These are phyloP conservation scores for Globisporangium radiosum DNA, from an alignment of 352 stramenopile genomes.

Conservation along the genomic window DNA sequence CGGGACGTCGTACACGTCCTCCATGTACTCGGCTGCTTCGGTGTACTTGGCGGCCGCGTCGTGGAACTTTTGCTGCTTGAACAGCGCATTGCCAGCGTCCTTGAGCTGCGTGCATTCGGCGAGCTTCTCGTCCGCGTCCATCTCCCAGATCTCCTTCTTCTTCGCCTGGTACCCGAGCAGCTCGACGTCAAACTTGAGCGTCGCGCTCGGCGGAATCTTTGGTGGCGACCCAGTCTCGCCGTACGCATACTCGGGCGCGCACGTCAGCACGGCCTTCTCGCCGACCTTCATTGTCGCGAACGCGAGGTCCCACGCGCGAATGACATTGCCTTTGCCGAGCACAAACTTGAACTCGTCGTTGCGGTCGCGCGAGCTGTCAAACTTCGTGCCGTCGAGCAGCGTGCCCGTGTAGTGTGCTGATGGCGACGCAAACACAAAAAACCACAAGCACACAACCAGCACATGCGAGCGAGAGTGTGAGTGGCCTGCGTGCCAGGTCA, in stretches of 20 bases:
- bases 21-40: constrained; percentile 74
- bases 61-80: constrained; percentile 86
- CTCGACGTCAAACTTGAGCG: constrained; percentile 95
- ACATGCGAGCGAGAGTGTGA: too few species aligned
- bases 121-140: constrained; percentile 81
- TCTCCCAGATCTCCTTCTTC: constrained; percentile 93
- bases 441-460: too few species aligned
- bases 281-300: constrained; percentile 94
- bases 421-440: background rate
- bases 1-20: constrained; percentile 83
- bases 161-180: constrained; percentile 93
- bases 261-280: constrained; percentile 92
- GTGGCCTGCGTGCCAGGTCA: too few species aligned
- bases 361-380: constrained; percentile 91
- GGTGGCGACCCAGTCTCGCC: constrained; percentile 84
- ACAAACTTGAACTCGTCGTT: constrained; percentile 86
- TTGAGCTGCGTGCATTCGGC: constrained; percentile 85
- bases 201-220: constrained; percentile 93
- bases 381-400: constrained; percentile 91
- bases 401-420: constrained; percentile 94
- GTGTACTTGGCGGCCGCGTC: constrained; percentile 85
- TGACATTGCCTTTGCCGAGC: constrained; percentile 84
- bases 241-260: constrained; percentile 92
- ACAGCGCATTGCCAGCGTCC: constrained; percentile 88
- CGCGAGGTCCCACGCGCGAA: constrained; percentile 85